Base-by-base conservation (phyloP, 257 asterid genomes). In the Cruciata laevipes region DNA sequence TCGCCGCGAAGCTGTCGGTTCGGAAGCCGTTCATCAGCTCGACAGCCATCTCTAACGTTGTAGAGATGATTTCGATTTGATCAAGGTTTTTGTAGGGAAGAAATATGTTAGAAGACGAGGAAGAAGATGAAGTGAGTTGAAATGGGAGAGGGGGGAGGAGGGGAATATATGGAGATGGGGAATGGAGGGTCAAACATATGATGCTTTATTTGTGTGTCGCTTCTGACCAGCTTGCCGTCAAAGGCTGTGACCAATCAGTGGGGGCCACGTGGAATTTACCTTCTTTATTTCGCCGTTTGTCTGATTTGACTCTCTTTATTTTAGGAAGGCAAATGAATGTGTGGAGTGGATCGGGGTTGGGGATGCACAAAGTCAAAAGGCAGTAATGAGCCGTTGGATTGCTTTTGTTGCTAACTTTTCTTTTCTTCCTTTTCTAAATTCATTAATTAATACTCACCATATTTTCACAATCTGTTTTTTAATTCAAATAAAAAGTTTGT, bases 321-420 rank as follows among this genome's bases (percentile, higher is more conserved):
- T 21, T 44, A 37, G 40, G 51, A 3, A 2, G 51, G 51, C 27
- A 52, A 71, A 59, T 58, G 44, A 71, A 62, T 65, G 65, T 49
- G 68, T 31, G 74, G 71, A 66, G 66, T 51, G 17, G 71, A 65
- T 62, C 67, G 61, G 52, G 55, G 18, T 11, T 14, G 18, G 32
- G 57, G 44, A n/a, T 30, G 7, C 62, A 74, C 5, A 83, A 87
- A 87, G 93, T 85, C 95, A 89, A 89, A 83, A 73, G 84, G 13
- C 13, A 66, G 78, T 78, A 74, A 82, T 82, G 87, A 85, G 84
- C 89, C 90, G 95, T 87, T 87, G 80, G 84, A 81, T 83, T 24
- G 65, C 55, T 52, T 47, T 47, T 31, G 55, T 23, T 33, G 71
- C 40, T 18, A 42, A 9, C 18, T 10, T 42, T 42, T 42, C 11